phyloP scores from a whole-genome alignment of 768 basidiomycete genomes.

The Clitopilus hobsonii region DNA sequence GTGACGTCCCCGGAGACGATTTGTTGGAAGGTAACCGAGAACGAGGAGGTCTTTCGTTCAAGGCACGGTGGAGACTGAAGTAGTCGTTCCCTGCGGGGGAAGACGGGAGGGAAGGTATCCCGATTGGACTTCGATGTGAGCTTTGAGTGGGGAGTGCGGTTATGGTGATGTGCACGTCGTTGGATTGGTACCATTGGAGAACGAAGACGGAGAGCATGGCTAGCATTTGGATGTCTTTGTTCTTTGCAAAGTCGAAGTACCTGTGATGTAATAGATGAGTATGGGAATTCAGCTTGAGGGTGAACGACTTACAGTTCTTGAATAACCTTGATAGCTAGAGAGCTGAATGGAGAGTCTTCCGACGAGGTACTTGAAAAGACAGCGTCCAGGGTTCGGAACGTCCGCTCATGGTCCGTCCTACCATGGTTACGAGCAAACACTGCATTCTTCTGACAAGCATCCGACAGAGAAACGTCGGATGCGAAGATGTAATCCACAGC shows the following conservation, averaged over 20 bases:
- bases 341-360: slow-evolving; percentile 19
- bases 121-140: slow-evolving; percentile 5
- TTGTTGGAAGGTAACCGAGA: slow-evolving; percentile 46
- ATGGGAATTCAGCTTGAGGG: neutral
- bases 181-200: slow-evolving; percentile 35
- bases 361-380: slow-evolving; percentile 32
- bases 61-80: slow-evolving; percentile 44
- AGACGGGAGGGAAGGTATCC: slow-evolving; percentile 8
- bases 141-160: slow-evolving; percentile 2
- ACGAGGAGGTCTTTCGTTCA: slow-evolving; percentile 42
- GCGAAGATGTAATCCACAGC: slow-evolving; percentile 61
- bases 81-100: slow-evolving; percentile 43
- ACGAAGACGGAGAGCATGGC: slow-evolving; percentile 73
- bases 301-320: slow-evolving; percentile 39
- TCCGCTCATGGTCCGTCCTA: slow-evolving; percentile 65
- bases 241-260: slow-evolving; percentile 34
- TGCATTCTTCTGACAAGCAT: slow-evolving; percentile 58
- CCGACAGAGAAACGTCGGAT: slow-evolving; percentile 26
- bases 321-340: slow-evolving; percentile 34
- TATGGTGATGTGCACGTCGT: slow-evolving; percentile 8
- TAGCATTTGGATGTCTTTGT: slow-evolving; percentile 76
- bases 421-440: slow-evolving; percentile 52
- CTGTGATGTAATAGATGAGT: slow-evolving; percentile 17
- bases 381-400: slow-evolving; percentile 53
- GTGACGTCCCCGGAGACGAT: slow-evolving; percentile 16